Base-by-base conservation (phyloP, 768 basidiomycete genomes). In the Imleria badia region DNA sequence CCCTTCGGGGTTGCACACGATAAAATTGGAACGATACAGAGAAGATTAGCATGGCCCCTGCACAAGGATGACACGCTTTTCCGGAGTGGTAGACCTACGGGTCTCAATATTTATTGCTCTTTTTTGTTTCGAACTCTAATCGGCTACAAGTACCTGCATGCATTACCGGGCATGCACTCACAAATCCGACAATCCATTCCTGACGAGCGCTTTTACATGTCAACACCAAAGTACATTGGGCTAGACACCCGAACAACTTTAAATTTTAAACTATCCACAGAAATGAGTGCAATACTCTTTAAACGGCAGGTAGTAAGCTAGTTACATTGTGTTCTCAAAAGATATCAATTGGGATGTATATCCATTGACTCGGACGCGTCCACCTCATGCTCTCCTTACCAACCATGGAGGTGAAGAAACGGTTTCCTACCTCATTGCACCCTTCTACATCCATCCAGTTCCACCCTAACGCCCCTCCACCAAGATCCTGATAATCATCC, bases 21-120 rank as follows among this genome's bases (percentile, higher is more conserved):
- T 89, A 94, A 93, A 91, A 89, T 94, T 93, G 92, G 90, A 94
- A 94, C 91, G 89, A 94, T 95, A 94, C 93, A 94, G 93, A 96
- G 94, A 95, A 95, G 94, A 94, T 96, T 94, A 95, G 94, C 94
- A 96, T 96, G 91, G 94, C 93, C 94, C 94, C 94, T 96, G 94
- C 94, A 96, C 93, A 97, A 96, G 94, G 94, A 96, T 95, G 94
- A 94, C 94, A 95, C 91, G 89, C 89, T 91, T 89, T 88, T 82
- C 86, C 87, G 86, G 88, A 89, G 87, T 89, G 87, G 87, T 87
- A 87, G 72, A 72, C 72, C 70, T 73, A 73, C 71, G 70, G 72
- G 72, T 72, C 72, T 73, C 70, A 73, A 73, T 72, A 72, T 72
- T 72, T 72, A 72, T 71, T 72, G 1, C 34, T 54, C 20, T 48